phyloP scores from a whole-genome alignment of 164 flowering plant genomes.

The Nymphaea colorata region DNA sequence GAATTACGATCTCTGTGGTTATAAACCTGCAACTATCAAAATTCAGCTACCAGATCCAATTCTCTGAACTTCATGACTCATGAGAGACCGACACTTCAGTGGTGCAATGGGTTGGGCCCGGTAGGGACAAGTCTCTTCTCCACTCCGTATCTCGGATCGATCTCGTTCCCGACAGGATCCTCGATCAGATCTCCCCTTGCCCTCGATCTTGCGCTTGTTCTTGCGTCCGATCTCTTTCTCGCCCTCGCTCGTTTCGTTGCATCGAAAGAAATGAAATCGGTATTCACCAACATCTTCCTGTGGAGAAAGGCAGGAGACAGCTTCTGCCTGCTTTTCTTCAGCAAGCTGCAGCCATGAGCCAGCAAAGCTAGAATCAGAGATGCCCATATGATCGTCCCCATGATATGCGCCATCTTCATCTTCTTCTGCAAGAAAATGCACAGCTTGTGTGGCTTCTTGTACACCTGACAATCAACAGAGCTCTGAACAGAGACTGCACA shows the following conservation, averaged over 20 bases:
- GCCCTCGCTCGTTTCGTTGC: neutral
- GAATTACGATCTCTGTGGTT: too few species aligned
- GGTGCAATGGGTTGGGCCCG: conserved; percentile 91
- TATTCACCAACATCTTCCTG: neutral
- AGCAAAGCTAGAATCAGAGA: neutral
- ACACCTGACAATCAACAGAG: neutral
- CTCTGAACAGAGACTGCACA: neutral
- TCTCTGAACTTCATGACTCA: too few species aligned
- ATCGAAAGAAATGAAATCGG: neutral
- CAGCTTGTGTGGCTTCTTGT: neutral
- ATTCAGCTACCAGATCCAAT: too few species aligned
- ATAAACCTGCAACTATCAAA: too few species aligned
- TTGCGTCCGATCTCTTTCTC: neutral
- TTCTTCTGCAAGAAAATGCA: neutral
- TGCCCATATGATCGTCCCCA: neutral
- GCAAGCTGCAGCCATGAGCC: neutral
- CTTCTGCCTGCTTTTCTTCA: neutral
- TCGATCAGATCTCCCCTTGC: neutral
- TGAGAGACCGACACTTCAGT: conserved; percentile 29
- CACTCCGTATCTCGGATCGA: conserved; percentile 74
- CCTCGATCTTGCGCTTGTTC: neutral
- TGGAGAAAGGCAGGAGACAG: neutral
- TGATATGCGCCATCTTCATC: neutral
- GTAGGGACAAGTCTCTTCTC: conserved; percentile 80
- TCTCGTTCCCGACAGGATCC: conserved; percentile 18